Percentiles rank a stretch among this genome's conserved stretches.
Conservation (phyloP, 2,329 filamentous ascomycete species). For the Dothistroma septosporum region DNA sequence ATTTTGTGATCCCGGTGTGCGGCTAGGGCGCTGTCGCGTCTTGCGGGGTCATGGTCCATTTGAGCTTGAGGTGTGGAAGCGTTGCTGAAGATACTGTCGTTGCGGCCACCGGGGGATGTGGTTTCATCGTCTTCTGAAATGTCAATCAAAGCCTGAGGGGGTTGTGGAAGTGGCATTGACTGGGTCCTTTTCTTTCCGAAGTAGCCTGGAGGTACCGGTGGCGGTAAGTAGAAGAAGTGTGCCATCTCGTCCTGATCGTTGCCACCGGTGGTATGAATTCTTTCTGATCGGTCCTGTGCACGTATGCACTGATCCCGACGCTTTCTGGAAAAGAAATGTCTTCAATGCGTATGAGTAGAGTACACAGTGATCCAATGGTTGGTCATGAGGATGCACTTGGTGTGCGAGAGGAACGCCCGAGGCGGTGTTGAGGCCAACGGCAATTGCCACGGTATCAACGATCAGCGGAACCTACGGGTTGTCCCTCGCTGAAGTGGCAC, state of each 20-base stretch:
- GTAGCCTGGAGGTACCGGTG: not conserved
- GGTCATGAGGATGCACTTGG: not conserved
- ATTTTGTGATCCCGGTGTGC: conserved; percentile 11
- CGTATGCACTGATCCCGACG: not conserved
- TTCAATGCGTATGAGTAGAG: not conserved
- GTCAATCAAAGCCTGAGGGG: not conserved
- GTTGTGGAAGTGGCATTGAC: not conserved
- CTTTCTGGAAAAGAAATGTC: not conserved
- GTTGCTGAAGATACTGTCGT: not conserved
- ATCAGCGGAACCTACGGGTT: not conserved
- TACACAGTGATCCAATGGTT: not conserved
- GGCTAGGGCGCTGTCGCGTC: conserved; percentile 14
- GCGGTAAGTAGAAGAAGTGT: conserved; percentile 2
- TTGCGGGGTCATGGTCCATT: not conserved
- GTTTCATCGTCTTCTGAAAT: not conserved
- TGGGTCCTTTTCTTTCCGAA: not conserved
- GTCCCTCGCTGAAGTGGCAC: not conserved
- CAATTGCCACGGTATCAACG: not conserved
- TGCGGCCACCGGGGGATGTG: not conserved
- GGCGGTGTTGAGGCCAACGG: not conserved
- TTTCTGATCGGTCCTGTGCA: not conserved
- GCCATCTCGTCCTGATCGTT: not conserved
- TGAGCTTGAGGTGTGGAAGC: not conserved
- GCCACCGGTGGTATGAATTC: not conserved
- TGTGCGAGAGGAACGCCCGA: not conserved